Base-by-base conservation (phyloP, 257 asterid genomes). In the Penstemon newberryi region DNA sequence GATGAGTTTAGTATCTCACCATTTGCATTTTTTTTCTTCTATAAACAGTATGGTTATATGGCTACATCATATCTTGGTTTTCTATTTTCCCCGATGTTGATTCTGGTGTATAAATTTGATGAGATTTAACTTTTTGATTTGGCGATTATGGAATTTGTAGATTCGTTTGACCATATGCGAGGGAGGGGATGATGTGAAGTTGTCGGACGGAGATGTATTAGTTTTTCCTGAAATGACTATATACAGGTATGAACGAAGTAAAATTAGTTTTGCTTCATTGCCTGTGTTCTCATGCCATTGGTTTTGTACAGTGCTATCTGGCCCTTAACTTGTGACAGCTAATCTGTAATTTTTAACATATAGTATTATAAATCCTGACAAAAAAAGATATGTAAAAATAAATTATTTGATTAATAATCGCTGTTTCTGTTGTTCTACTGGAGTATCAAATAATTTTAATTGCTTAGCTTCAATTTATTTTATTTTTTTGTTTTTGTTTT, bases 161-260 rank as follows among this genome's bases (percentile, higher is more conserved):
- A 79, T 96, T 74, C 95, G 92, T 5, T 70, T 91, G 87, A 94
- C 98, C 8, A 75, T 94, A 12, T 86, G 93, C 60, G 98, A 87
- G 79, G 91, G 84, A 63, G 76, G 73, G 19, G 83, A 78, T 64
- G 96, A 74, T 56, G 61, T 78, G 78, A 83, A 73, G 53, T 66
- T 91, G 77, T 77, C 84, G 3, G 96, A 94, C 76, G 98, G 96
- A 63, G 99, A 91, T 81, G 88, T 87, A 75, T 62, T 94, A 71
- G 39, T 89, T 74, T 94, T 91, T 76, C 99, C 99, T n/a, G 95
- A 94, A 47, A 91, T 84, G 98, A 74, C 69, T 65, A 69, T 85
- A 65, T 91, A 78, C 87, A 91, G 98, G 99, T 91, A 88, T 44
- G 58, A 39, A 36, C 2, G 33, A 25, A 25, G 33, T 25, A 44